Evolutionary conservation across 164 flowering plant genomes (phyloP).

Genomic region (Berberis vulgaris): DNA sequence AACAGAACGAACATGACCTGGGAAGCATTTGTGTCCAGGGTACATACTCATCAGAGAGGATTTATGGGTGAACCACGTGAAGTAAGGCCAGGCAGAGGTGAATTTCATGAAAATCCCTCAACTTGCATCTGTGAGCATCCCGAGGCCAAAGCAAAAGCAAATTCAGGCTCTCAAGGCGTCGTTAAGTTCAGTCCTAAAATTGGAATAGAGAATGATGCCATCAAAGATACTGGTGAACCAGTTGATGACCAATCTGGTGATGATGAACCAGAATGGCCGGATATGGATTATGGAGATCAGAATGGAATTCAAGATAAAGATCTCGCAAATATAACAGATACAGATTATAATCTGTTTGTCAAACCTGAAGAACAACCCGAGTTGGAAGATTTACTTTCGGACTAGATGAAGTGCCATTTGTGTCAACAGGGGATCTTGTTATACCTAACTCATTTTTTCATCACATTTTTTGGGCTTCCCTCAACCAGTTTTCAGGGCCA

Average conservation of each 20-base stretch:
- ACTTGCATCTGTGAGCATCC: slow-evolving; percentile 80
- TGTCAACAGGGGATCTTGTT: not conserved
- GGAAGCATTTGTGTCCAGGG: slow-evolving; percentile 71
- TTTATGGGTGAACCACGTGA: slow-evolving; percentile 97
- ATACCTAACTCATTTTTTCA: slow-evolving; percentile 12
- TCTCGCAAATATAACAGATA: slow-evolving; percentile 33
- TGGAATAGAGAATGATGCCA: slow-evolving; percentile 21
- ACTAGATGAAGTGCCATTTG: slow-evolving; percentile 15
- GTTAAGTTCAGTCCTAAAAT: slow-evolving; percentile 12
- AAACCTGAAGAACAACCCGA: slow-evolving; percentile 53
- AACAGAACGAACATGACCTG: slow-evolving; percentile 62
- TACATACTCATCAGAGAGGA: slow-evolving; percentile 58
- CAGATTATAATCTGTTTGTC: slow-evolving; percentile 13
- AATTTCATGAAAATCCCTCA: slow-evolving; percentile 89
- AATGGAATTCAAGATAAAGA: slow-evolving; percentile 21
- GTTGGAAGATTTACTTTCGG: slow-evolving; percentile 78
- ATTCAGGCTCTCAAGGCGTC: slow-evolving; percentile 7
- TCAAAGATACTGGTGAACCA: slow-evolving; percentile 21
- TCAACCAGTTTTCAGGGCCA: not conserved
- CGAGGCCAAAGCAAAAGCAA: slow-evolving; percentile 28
- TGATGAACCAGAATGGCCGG: slow-evolving; percentile 52
- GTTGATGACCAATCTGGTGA: slow-evolving; percentile 33
- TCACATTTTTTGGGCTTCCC: slow-evolving; percentile 10
- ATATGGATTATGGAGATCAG: slow-evolving; percentile 48
- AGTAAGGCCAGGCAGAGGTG: slow-evolving; percentile 84